A percentile compares a stretch with the other conserved stretches of the same genome.
Conservation (phyloP, 495 filamentous ascomycete genomes). For the Choiromyces venosus region DNA sequence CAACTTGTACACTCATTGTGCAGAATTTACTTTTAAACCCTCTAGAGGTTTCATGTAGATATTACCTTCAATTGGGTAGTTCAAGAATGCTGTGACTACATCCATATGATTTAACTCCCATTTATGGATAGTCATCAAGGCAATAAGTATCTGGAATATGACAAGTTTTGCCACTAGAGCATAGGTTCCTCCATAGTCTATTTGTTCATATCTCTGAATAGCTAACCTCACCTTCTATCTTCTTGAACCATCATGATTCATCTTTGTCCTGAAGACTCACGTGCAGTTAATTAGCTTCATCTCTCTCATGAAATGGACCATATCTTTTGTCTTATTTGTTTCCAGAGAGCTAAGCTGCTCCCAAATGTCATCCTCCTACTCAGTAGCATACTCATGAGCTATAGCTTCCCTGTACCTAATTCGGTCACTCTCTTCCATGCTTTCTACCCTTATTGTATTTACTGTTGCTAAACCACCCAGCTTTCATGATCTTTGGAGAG, state of each 20-base stretch:
- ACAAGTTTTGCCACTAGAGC: slow-evolving; percentile 12
- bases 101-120: slow-evolving; percentile 16
- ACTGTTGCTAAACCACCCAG: neutral
- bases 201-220: slow-evolving; percentile 8
- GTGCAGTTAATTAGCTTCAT: slow-evolving; percentile 4
- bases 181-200: slow-evolving; percentile 16
- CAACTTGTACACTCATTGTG: neutral
- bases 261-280: slow-evolving; percentile 17
- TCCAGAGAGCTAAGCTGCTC: neutral
- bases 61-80: slow-evolving; percentile 2
- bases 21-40: neutral
- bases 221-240: slow-evolving; percentile 17
- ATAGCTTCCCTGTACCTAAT: neutral
- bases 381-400: neutral
- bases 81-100: slow-evolving; percentile 12
- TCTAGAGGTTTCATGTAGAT: slow-evolving; percentile 8
- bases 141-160: slow-evolving; percentile 2
- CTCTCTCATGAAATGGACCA: neutral
- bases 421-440: neutral
- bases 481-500: neutral
- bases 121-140: neutral
- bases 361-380: neutral
- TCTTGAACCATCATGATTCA: neutral
- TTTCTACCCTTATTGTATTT: neutral
- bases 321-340: neutral